phyloP scores from a whole-genome alignment of 345 rosid species.

The Barbarea vulgaris region DNA sequence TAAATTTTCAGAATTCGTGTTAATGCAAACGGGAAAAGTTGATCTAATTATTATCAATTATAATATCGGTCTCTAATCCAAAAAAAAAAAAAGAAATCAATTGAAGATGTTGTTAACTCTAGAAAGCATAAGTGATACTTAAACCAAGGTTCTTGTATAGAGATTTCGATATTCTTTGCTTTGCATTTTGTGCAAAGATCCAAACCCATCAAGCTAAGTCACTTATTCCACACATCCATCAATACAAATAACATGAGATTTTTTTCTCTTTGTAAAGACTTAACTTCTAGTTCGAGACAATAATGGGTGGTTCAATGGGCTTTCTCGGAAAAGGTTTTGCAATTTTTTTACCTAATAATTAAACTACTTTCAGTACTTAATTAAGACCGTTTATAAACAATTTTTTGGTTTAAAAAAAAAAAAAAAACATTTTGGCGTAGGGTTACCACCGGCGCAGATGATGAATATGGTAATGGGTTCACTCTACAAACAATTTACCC shows the following conservation, averaged over 20 bases:
- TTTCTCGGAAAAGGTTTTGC: slow-evolving; percentile 62
- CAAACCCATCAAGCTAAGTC: slow-evolving; percentile 22
- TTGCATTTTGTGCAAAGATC: slow-evolving; percentile 27
- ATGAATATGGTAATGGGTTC: slow-evolving; percentile 59
- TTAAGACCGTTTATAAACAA: no score
- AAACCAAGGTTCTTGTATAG: slow-evolving; percentile 21
- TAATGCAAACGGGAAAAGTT: neutral
- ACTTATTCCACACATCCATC: neutral
- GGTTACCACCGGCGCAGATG: slow-evolving; percentile 64
- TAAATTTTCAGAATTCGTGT: neutral
- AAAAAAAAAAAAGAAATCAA: neutral
- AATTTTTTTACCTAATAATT: neutral
- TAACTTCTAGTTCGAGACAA: slow-evolving; percentile 14
- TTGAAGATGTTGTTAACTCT: neutral
- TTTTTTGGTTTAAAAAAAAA: no score
- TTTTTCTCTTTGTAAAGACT: neutral
- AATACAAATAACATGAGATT: slow-evolving; percentile 12
- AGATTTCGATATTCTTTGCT: slow-evolving; percentile 24
- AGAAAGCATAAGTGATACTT: slow-evolving; percentile 11
- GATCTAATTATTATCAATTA: neutral
- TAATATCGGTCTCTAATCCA: neutral
- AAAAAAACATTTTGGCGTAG: slow-evolving; percentile 26
- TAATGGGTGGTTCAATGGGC: slow-evolving; percentile 69
- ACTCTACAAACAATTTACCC: slow-evolving; percentile 59
- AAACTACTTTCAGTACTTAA: neutral